Conservation (phyloP, 495 filamentous ascomycete genomes). For the Xanthoparmelia taractica region DNA sequence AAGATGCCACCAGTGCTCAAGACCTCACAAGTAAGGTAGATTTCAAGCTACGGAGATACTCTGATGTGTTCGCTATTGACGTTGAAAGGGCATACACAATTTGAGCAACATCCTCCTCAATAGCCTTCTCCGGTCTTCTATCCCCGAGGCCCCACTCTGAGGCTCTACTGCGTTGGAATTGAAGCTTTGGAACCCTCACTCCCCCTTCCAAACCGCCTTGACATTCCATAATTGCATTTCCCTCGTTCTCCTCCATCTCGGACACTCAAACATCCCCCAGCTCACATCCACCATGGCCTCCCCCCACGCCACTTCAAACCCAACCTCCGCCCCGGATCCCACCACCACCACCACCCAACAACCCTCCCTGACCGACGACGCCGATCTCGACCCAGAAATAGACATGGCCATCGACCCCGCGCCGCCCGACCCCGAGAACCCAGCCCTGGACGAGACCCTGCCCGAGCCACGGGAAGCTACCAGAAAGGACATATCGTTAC, state of each 20-base stretch:
- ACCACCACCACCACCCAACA: background rate
- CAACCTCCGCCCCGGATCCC: constrained; percentile 1
- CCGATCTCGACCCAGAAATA: constrained; percentile 39
- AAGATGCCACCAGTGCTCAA: no score
- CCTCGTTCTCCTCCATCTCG: background rate
- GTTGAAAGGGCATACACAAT: no score
- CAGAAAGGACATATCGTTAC: constrained; percentile 82
- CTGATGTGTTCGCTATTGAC: no score
- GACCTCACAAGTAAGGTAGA: no score
- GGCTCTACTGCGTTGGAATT: no score
- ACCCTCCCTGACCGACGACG: constrained; percentile 11
- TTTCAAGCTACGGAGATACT: no score
- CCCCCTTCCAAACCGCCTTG: no score
- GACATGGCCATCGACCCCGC: constrained; percentile 35
- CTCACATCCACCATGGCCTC: background rate
- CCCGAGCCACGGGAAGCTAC: constrained; percentile 46
- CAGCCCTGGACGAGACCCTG: constrained; percentile 20
- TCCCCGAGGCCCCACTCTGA: no score
- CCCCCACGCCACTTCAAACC: background rate
- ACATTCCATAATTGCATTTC: no score
- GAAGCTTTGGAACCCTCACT: no score
- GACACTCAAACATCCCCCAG: background rate
- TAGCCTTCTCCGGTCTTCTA: no score
- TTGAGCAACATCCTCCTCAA: no score
- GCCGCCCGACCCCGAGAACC: constrained; percentile 21